Conservation (phyloP, 805 yeast genomes). For the Candida montana region DNA sequence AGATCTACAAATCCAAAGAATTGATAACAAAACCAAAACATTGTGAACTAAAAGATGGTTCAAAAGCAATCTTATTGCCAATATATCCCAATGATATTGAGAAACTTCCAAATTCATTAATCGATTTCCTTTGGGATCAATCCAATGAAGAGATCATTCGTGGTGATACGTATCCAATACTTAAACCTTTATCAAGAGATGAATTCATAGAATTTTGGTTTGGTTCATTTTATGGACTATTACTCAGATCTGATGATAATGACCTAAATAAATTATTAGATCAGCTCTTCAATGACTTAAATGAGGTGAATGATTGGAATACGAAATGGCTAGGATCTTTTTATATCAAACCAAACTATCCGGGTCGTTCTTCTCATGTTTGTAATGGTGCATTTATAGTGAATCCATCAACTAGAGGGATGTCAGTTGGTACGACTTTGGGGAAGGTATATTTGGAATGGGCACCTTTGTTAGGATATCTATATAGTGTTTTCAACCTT, state of each 20-base stretch:
- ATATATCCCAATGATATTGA: slow-evolving; percentile 35
- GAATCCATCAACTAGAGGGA: slow-evolving; percentile 51
- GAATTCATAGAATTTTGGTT: slow-evolving; percentile 67
- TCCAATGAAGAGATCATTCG: slow-evolving; percentile 63
- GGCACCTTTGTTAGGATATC: slow-evolving; percentile 78
- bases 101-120: slow-evolving; percentile 46
- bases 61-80: slow-evolving; percentile 57
- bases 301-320: slow-evolving; percentile 34
- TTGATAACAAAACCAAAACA: slow-evolving; percentile 28
- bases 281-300: slow-evolving; percentile 9
- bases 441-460: slow-evolving; percentile 61
- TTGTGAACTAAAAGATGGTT: slow-evolving; percentile 38
- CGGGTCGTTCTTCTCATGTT: slow-evolving; percentile 78
- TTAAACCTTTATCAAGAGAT: slow-evolving; percentile 33
- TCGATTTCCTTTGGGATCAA: slow-evolving; percentile 41
- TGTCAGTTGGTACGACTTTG: slow-evolving; percentile 62
- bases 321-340: slow-evolving; percentile 60
- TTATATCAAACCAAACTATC: slow-evolving; percentile 81
- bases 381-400: slow-evolving; percentile 89
- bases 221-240: slow-evolving; percentile 57
- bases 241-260: slow-evolving; percentile 38
- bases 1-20: slow-evolving; percentile 27
- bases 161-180: slow-evolving; percentile 74
- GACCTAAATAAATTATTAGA: slow-evolving; percentile 21
- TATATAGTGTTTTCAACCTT: slow-evolving; percentile 78